phyloP scores from a whole-genome alignment of 495 filamentous ascomycete genomes.

The Hypoxylon fragiforme region DNA sequence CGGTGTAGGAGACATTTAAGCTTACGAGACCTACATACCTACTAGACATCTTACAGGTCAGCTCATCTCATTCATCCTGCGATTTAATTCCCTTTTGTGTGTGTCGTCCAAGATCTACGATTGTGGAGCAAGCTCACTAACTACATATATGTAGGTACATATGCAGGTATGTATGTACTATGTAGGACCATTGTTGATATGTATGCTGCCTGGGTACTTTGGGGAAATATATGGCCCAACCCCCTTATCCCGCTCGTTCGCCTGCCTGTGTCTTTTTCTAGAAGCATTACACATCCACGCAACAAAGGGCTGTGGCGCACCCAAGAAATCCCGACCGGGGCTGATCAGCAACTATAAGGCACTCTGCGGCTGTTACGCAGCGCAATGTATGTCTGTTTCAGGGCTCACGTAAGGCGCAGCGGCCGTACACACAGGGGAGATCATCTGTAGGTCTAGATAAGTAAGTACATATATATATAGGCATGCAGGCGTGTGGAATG shows the following conservation, averaged over 20 bases:
- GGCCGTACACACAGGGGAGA: neutral
- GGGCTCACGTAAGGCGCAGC: constrained; percentile 18
- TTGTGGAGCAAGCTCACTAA: constrained; percentile 20
- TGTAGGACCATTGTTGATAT: too few species aligned
- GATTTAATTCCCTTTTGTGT: constrained; percentile 11
- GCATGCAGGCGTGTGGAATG: constrained; percentile 4
- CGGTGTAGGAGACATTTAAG: too few species aligned
- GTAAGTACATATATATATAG: too few species aligned
- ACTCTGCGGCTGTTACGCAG: constrained; percentile 1
- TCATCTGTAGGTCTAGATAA: neutral
- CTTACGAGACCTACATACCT: too few species aligned
- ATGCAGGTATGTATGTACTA: too few species aligned
- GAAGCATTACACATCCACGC: constrained; percentile 10
- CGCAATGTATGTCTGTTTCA: neutral
- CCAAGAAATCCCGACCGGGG: neutral
- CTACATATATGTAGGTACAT: too few species aligned
- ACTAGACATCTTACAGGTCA: constrained; percentile 22
- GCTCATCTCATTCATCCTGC: constrained; percentile 19
- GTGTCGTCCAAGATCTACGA: constrained; percentile 13
- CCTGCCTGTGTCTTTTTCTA: constrained; percentile 16
- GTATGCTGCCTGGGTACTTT: too few species aligned
- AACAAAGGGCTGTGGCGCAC: neutral
- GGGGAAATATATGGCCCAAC: neutral
- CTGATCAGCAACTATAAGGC: constrained; percentile 3
- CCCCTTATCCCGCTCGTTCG: constrained; percentile 10